Evolutionary conservation across 345 rosid genomes (phyloP).

Genomic region (Lumnitzera racemosa): DNA sequence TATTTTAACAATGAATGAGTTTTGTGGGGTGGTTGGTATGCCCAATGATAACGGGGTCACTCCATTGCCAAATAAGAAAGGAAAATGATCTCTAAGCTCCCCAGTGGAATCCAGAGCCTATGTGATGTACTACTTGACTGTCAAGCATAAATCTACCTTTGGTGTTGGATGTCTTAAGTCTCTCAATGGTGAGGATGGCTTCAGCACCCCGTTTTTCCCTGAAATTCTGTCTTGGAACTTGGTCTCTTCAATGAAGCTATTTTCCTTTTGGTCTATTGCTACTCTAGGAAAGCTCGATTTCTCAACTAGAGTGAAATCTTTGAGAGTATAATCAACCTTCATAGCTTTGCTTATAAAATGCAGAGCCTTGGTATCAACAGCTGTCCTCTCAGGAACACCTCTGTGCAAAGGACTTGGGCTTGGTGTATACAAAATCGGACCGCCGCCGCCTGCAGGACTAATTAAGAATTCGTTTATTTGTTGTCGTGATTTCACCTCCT

Average conservation of each 20-base stretch:
- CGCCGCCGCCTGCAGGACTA: slow-evolving; percentile 7
- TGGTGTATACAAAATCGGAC: slow-evolving; percentile 5
- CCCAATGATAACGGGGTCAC: too few species aligned
- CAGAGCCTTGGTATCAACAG: slow-evolving; percentile 73
- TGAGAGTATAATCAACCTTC: slow-evolving; percentile 53
- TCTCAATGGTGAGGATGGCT: slow-evolving; percentile 62
- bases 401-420: slow-evolving; percentile 33
- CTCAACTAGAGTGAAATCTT: slow-evolving; percentile 44
- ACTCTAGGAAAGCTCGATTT: slow-evolving; percentile 25
- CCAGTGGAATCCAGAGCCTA: background rate
- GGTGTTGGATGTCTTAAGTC: slow-evolving; percentile 65
- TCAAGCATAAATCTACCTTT: slow-evolving; percentile 27
- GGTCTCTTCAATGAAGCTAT: slow-evolving; percentile 26
- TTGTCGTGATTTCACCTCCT: slow-evolving; percentile 40
- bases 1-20: too few species aligned
- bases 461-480: slow-evolving; percentile 13
- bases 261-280: slow-evolving; percentile 37
- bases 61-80: too few species aligned
- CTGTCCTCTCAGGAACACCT: slow-evolving; percentile 29
- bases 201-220: slow-evolving; percentile 36
- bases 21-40: too few species aligned
- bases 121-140: background rate
- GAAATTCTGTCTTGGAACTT: slow-evolving; percentile 38
- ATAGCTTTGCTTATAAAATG: slow-evolving; percentile 92
- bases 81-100: too few species aligned